Evolutionary conservation across 768 basidiomycete genomes (phyloP).

Genomic region (Mycena olivaceomarginata): DNA sequence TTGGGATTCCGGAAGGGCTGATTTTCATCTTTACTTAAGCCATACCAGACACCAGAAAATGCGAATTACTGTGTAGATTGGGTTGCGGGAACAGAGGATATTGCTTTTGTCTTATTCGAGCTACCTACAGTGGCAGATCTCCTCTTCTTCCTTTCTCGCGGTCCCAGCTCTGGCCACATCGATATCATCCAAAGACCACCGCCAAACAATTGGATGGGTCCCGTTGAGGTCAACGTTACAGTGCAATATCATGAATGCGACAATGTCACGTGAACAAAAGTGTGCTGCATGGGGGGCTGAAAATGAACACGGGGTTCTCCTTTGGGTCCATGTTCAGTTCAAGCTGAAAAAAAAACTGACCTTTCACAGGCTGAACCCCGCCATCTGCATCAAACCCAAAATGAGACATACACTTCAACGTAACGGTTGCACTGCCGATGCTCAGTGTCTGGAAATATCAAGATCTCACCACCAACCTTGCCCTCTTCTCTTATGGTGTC

Average conservation of each 20-base stretch:
- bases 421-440: slow-evolving; percentile 17
- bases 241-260: neutral
- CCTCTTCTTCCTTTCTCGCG: slow-evolving; percentile 30
- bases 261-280: slow-evolving; percentile 11
- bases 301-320: neutral
- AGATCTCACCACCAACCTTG: slow-evolving; percentile 35
- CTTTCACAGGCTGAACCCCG: slow-evolving; percentile 24
- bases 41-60: slow-evolving; percentile 23
- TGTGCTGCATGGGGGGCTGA: slow-evolving; percentile 24
- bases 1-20: neutral
- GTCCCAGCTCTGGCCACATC: slow-evolving; percentile 21
- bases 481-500: slow-evolving; percentile 15
- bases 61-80: slow-evolving; percentile 26
- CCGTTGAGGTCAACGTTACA: slow-evolving; percentile 20
- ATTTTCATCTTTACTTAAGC: neutral
- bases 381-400: slow-evolving; percentile 22
- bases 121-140: slow-evolving; percentile 17
- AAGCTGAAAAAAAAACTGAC: neutral
- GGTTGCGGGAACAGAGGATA: neutral
- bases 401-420: slow-evolving; percentile 23
- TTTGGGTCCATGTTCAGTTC: slow-evolving; percentile 14
- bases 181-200: neutral
- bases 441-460: slow-evolving; percentile 6
- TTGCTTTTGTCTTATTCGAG: slow-evolving; percentile 7
- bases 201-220: neutral